Evolutionary conservation across 306 rosid species (phyloP).

Genomic region (Fragaria nilgerrensis): DNA sequence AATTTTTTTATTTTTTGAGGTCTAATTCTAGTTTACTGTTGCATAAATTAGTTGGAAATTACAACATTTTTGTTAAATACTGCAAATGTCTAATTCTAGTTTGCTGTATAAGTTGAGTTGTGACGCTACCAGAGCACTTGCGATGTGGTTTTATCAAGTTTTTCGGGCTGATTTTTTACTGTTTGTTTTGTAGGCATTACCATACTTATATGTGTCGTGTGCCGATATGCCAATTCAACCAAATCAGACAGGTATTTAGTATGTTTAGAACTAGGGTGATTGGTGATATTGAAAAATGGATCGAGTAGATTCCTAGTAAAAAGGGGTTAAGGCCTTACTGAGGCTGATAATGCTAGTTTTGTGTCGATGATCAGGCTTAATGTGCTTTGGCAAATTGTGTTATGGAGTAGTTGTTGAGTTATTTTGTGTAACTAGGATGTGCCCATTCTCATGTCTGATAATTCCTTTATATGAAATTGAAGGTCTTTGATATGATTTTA

Average conservation of each 20-base stretch:
- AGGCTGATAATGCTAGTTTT: slow-evolving; percentile 3
- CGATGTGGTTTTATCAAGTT: neutral
- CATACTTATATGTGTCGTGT: slow-evolving; percentile 80
- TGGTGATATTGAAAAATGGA: neutral
- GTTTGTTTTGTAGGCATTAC: slow-evolving; percentile 56
- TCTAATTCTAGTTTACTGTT: neutral
- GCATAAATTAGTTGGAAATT: neutral
- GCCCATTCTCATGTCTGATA: neutral
- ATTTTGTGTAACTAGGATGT: neutral
- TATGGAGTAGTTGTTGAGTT: neutral
- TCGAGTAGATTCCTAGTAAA: neutral
- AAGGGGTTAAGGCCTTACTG: slow-evolving; percentile 14
- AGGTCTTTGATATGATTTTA: neutral
- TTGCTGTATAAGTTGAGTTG: neutral
- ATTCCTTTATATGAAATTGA: neutral
- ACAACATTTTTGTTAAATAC: neutral
- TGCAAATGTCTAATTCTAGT: neutral
- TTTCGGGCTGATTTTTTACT: neutral
- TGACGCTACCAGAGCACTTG: neutral
- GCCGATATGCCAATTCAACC: slow-evolving; percentile 53
- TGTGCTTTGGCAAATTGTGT: neutral
- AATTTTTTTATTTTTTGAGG: neutral
- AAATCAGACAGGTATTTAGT: slow-evolving; percentile 50
- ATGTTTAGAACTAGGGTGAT: slow-evolving; percentile 7
- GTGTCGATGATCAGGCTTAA: neutral